Evolutionary conservation across 306 rosid genomes (phyloP), one percentile per base, ranked within the genome.

Genomic region (Herpetospermum pedunculosum): DNA sequence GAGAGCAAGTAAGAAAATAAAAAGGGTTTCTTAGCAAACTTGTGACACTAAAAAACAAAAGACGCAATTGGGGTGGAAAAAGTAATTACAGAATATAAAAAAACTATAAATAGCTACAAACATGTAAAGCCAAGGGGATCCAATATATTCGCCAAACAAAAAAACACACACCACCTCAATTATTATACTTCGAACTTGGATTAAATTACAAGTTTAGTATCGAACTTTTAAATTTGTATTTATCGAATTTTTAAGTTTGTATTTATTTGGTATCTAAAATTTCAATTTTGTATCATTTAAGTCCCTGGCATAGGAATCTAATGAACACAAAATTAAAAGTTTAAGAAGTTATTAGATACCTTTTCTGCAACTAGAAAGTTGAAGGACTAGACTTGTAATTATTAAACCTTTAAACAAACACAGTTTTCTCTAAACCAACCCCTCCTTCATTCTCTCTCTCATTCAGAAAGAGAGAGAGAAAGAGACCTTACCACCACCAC

Each of bases 111-210:
- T 46, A 70, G 40, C 4, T 70, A 70, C 41, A 46, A 70, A 46
- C 26, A 70, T 26, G 74, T 46, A 46, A 70, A 44, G 74, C 57
- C 74, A 70, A 70, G 73, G 54, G 13, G 35, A 68, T 65, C 73
- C 73, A 68, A 43, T 3, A 68, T 14, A 41, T 67, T 67, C 70
- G 47, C 48, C 26, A n/a, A 10, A 63, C 8, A 8, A 30, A 59
- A 46, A 46, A 4, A 49, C 10, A 60, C 26, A 19, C 16, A 32
- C 70, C 70, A 63, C 47, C 30, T 3, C n/a, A 63, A n/a, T 63
- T 35, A n/a, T 11, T 37, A 9, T 16, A 6, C 5, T 18, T 60
- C n/a, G n/a, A n/a, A n/a, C n/a, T n/a, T n/a, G n/a, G n/a, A n/a
- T n/a, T n/a, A n/a, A n/a, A n/a, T n/a, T n/a, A n/a, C n/a, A n/a